Evolutionary conservation across 2,329 filamentous ascomycete genomes (phyloP).

Genomic region (Beauveria varroae): DNA sequence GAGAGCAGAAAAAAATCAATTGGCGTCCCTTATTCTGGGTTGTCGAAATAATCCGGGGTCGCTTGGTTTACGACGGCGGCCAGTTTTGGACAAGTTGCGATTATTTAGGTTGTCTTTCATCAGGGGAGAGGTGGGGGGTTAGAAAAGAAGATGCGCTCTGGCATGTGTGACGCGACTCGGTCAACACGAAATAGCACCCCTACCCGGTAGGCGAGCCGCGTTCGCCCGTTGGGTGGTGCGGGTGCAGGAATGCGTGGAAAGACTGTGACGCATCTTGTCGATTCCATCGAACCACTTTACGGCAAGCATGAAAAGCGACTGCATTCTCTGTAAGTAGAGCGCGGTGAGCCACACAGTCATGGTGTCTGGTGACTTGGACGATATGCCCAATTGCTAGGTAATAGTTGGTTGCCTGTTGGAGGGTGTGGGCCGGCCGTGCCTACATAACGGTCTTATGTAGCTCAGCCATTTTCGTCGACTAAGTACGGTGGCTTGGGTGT

Average conservation of each 20-base stretch:
- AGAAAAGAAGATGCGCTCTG: background rate
- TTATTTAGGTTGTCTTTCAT: too few relatives aligned
- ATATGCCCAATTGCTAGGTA: background rate
- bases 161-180: conserved; percentile 1
- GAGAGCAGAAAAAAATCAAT: background rate
- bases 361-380: conserved; percentile 6
- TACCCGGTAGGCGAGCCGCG: conserved; percentile 2
- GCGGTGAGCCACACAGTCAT: conserved; percentile 9
- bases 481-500: too few relatives aligned
- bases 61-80: background rate
- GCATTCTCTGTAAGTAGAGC: background rate
- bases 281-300: conserved; percentile 1
- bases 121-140: background rate
- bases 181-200: too few relatives aligned
- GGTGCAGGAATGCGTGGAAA: background rate
- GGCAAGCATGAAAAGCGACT: background rate
- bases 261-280: background rate
- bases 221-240: background rate
- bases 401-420: conserved; percentile 2
- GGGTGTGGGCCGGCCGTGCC: background rate
- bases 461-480: too few relatives aligned
- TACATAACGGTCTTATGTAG: too few relatives aligned
- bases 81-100: background rate
- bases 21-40: background rate
- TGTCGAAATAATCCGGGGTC: background rate